Conservation (phyloP, 2,329 filamentous ascomycete genomes). For the Alternaria ventricosa region DNA sequence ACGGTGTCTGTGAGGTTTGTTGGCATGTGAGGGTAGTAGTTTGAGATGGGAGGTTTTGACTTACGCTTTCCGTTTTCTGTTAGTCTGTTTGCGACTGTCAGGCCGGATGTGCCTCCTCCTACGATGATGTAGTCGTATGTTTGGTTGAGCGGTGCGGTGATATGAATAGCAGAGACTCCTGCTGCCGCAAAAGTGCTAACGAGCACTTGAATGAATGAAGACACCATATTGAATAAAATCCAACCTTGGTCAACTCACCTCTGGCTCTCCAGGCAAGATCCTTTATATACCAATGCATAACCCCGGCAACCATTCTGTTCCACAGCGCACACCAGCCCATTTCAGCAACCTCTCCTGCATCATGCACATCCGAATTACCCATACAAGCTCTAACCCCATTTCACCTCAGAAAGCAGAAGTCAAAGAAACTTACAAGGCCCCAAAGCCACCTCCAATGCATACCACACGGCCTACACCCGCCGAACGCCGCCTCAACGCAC, state of each 20-base stretch:
- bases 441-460: neutral
- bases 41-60: neutral
- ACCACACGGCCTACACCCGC: neutral
- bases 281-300: neutral
- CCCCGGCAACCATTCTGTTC: no score
- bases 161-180: neutral
- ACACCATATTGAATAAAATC: neutral
- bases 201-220: neutral
- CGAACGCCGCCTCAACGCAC: no score
- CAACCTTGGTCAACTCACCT: neutral
- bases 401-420: no score
- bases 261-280: neutral
- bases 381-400: no score
- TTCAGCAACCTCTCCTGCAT: neutral
- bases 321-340: neutral
- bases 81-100: slow-evolving; percentile 28
- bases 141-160: neutral
- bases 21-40: neutral
- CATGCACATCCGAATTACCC: neutral
- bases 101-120: slow-evolving; percentile 29
- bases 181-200: neutral
- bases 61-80: slow-evolving; percentile 19
- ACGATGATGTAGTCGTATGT: slow-evolving; percentile 31
- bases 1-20: slow-evolving; percentile 8
- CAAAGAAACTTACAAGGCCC: neutral